These are phyloP conservation scores for Blastomyces emzantsi DNA, from an alignment of 2,329 filamentous ascomycete genomes.

Conservation along the genomic window DNA sequence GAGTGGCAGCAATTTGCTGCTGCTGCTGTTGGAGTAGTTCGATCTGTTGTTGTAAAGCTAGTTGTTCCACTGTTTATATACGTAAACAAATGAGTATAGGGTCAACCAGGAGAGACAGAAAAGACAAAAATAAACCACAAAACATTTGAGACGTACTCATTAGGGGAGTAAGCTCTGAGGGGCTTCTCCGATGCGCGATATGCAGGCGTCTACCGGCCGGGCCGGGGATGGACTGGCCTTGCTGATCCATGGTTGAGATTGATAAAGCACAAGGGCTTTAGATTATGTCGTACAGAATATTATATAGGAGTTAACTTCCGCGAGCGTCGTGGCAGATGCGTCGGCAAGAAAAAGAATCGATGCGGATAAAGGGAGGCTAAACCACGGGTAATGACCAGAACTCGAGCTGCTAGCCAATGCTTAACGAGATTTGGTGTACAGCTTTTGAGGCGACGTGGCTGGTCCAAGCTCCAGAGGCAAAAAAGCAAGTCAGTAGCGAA, in stretches of 20 bases:
- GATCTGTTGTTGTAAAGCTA: conserved; percentile 91
- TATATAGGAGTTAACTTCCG: neutral
- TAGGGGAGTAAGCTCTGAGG: conserved; percentile 84
- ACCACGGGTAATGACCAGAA: conserved; percentile 6
- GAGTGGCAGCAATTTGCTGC: conserved; percentile 91
- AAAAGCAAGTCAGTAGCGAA: neutral
- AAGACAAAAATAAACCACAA: conserved; percentile 24
- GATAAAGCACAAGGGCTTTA: conserved; percentile 6
- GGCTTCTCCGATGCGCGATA: conserved; percentile 87
- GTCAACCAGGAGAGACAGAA: neutral
- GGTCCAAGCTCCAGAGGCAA: neutral
- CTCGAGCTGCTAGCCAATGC: conserved; percentile 5
- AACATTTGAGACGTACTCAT: conserved; percentile 63
- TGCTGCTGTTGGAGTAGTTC: conserved; percentile 94
- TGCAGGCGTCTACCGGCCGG: conserved; percentile 76
- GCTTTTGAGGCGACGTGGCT: conserved; percentile 7
- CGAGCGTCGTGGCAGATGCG: neutral
- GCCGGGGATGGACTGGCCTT: conserved; percentile 48
- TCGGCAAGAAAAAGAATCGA: conserved; percentile 7
- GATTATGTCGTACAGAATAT: conserved; percentile 4
- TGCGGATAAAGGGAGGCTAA: conserved; percentile 1
- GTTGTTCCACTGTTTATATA: conserved; percentile 67
- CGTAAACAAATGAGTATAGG: conserved; percentile 6
- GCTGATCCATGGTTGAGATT: conserved; percentile 3
- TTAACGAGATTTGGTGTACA: conserved; percentile 1